Percentiles rank a stretch among this genome's conserved stretches.
phyloP scores from a whole-genome alignment of 768 basidiomycete species.

The Crepidotus variabilis region DNA sequence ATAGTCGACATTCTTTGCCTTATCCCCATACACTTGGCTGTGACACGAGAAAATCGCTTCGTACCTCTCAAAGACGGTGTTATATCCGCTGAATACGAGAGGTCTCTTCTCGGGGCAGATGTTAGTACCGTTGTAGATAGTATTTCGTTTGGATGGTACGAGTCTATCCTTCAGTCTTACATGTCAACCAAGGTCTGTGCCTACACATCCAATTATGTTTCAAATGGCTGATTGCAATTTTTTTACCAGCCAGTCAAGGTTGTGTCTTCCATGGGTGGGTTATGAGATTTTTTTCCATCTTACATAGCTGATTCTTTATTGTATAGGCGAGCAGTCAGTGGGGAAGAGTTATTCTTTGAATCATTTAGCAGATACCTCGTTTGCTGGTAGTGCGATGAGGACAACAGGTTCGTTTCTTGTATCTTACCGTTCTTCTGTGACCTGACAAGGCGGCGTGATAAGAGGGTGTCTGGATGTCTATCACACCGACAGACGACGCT shows the following conservation, averaged over 20 bases:
- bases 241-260: slow-evolving; percentile 51
- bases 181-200: slow-evolving; percentile 48
- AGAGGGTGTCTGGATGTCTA: slow-evolving; percentile 67
- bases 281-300: not conserved
- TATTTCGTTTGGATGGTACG: slow-evolving; percentile 62
- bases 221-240: not conserved
- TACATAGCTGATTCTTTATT: not conserved
- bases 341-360: slow-evolving; percentile 59
- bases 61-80: slow-evolving; percentile 56
- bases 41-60: slow-evolving; percentile 58
- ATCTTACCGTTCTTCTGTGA: not conserved
- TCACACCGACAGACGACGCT: slow-evolving; percentile 52
- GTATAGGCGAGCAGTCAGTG: slow-evolving; percentile 43
- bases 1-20: slow-evolving; percentile 56
- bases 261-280: slow-evolving; percentile 57
- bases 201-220: not conserved
- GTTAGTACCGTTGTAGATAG: slow-evolving; percentile 51
- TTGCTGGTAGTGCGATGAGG: slow-evolving; percentile 62
- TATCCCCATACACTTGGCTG: slow-evolving; percentile 61
- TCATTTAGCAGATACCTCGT: slow-evolving; percentile 60
- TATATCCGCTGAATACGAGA: slow-evolving; percentile 45
- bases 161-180: slow-evolving; percentile 59
- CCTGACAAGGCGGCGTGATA: not conserved
- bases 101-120: slow-evolving; percentile 53
- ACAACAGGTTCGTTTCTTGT: slow-evolving; percentile 31